phyloP scores from a whole-genome alignment of 495 filamentous ascomycete genomes.

The Neurospora sp. region DNA sequence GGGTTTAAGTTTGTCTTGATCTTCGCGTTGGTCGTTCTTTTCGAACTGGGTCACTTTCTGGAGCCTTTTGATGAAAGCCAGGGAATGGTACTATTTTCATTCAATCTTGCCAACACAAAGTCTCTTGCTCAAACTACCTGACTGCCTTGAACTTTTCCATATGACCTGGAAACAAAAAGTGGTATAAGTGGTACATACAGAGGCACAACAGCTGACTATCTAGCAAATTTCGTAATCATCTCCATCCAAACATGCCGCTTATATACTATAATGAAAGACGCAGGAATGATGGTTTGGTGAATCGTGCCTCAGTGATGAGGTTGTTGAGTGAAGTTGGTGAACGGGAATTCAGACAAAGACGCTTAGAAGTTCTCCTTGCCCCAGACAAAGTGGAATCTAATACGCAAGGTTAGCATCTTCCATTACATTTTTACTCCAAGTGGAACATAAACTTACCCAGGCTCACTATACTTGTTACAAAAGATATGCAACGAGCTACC shows the following conservation, averaged over 20 bases:
- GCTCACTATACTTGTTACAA: constrained; percentile 70
- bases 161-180: not conserved
- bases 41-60: not conserved
- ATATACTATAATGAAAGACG: not conserved
- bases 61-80: not conserved
- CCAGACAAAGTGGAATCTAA: constrained; percentile 52
- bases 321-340: not conserved
- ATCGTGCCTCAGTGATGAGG: not conserved
- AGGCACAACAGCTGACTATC: not conserved
- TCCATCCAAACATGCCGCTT: not conserved
- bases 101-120: not conserved
- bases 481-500: constrained; percentile 60
- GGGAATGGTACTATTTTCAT: not conserved
- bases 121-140: not conserved
- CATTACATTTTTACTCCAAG: not conserved
- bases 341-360: not conserved
- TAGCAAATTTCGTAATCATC: not conserved
- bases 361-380: constrained; percentile 69
- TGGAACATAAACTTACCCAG: constrained; percentile 40
- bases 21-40: not conserved
- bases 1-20: not conserved
- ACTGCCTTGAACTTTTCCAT: not conserved
- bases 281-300: not conserved
- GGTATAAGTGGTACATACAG: not conserved
- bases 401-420: not conserved